Evolutionary conservation across 805 yeast species (phyloP).

Genomic region (Kregervanrija delftensis): DNA sequence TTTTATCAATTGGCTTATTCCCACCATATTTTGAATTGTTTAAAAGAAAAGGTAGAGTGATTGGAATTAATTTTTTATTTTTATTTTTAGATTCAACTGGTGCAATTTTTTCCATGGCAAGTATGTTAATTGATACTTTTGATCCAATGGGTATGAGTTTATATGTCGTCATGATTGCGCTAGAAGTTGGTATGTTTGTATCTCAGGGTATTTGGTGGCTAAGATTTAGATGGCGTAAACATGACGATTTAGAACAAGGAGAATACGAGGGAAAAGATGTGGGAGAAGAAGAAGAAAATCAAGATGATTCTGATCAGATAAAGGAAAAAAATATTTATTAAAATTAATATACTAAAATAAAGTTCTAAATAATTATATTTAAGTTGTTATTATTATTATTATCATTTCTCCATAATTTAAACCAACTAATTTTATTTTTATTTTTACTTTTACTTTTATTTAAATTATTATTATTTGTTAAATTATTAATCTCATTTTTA

Average conservation of each 20-base stretch:
- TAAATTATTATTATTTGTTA: neutral
- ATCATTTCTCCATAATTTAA: too few relatives aligned
- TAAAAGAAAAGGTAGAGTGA: conserved; percentile 74
- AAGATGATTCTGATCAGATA: too few relatives aligned
- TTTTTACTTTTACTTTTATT: too few relatives aligned
- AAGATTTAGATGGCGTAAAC: conserved; percentile 27
- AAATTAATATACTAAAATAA: too few relatives aligned
- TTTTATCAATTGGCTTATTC: conserved; percentile 68
- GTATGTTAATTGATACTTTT: conserved; percentile 49
- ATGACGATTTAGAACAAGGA: neutral
- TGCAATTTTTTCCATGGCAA: conserved; percentile 65
- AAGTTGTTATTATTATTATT: too few relatives aligned
- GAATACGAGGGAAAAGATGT: too few relatives aligned
- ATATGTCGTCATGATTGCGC: conserved; percentile 63
- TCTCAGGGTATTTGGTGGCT: conserved; percentile 71
- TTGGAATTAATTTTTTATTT: conserved; percentile 83
- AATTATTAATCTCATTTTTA: conserved; percentile 6
- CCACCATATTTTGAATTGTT: conserved; percentile 87
- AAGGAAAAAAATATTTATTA: too few relatives aligned
- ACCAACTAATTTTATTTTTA: too few relatives aligned
- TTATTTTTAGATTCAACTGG: conserved; percentile 72
- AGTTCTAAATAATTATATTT: too few relatives aligned
- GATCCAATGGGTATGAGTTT: conserved; percentile 76
- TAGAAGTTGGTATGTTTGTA: conserved; percentile 71
- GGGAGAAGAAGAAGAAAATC: neutral